Conservation (phyloP, 2,329 filamentous ascomycete genomes). For the Macroventuria anomochaeta region DNA sequence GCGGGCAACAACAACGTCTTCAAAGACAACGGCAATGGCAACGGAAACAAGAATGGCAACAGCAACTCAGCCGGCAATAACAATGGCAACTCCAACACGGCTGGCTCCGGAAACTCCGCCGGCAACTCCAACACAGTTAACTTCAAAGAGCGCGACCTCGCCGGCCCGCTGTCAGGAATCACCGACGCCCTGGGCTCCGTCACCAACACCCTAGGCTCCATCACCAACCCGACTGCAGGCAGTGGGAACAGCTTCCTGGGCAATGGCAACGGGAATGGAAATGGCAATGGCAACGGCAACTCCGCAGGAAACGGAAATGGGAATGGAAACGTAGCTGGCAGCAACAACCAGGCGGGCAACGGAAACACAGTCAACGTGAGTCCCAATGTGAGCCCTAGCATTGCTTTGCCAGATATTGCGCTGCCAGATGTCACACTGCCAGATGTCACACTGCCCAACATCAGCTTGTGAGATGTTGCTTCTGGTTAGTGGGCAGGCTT, state of each 20-base stretch:
- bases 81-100: background rate
- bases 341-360: slow-evolving; percentile 11
- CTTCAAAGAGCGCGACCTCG: too few relatives aligned
- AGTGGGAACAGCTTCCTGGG: slow-evolving; percentile 11
- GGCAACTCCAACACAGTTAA: too few relatives aligned
- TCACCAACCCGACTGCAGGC: slow-evolving; percentile 18
- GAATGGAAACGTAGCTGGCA: slow-evolving; percentile 17
- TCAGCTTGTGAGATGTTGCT: slow-evolving; percentile 1
- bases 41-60: slow-evolving; percentile 9
- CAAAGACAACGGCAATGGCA: slow-evolving; percentile 16
- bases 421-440: background rate
- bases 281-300: too few relatives aligned
- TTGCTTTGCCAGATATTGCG: slow-evolving; percentile 7
- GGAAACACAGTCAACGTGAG: slow-evolving; percentile 23
- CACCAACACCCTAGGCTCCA: slow-evolving; percentile 13
- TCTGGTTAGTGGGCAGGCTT: slow-evolving; percentile 1
- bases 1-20: slow-evolving; percentile 16
- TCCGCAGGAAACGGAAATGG: slow-evolving; percentile 12
- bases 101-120: too few relatives aligned
- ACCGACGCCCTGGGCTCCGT: background rate
- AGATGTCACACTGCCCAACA: slow-evolving; percentile 3
- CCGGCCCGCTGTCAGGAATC: too few relatives aligned
- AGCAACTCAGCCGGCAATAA: too few relatives aligned
- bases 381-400: slow-evolving; percentile 9
- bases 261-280: too few relatives aligned